Evolutionary conservation across 2,329 filamentous ascomycete species (phyloP), one percentile per base, ranked within the genome.

Genomic region (Fusarium sp.): DNA sequence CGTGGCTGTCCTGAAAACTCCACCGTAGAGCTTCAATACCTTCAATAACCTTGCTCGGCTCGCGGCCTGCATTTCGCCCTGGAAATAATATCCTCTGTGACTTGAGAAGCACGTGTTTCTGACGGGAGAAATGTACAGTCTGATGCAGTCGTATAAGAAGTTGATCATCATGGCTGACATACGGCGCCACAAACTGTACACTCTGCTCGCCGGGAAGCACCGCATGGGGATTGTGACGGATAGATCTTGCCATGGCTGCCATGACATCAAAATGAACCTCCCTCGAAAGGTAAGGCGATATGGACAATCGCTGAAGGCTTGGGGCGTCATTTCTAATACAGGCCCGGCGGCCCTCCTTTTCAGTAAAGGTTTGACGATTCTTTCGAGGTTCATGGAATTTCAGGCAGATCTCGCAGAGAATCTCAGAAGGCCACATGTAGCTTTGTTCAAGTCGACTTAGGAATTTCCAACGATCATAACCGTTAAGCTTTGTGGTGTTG

Each of bases 171-270:
- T 22, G 6, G 24, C 24, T 22, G 11, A 11, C 6, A 8, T 12
- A 9, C 22, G 9, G 22, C 2, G 14, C 8, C 3, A 39, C 30
- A 26, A 41, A 32, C 22, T 14, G 6, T 12, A 54, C 18, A 17
- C 8, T 41, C 3, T 6, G 22, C 1, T 36, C 1, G 17, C 17
- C 15, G 0, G 8, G 6, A 7, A 24, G 14, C 8, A 20, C 11
- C 11, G 10, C 12, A 2, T 13, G 9, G 4, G 3, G 14, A 3
- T 1, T 5, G 6, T 22, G 15, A 22, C 6, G 18, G 8, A n/a
- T 13, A 2, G 14, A 61, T 26, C 47, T 51, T 17, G 47, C 22
- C 17, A 61, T 41, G 7, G 58, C 36, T 1, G n/a, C 36, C n/a
- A 61, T 24, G 8, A 20, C n/a, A 7, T 61, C 47, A 13, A 51